A percentile compares a stretch with the other conserved stretches of the same genome.
Conservation (phyloP, 1,139 yeast species). For the Blastobotrys serpentis region DNA sequence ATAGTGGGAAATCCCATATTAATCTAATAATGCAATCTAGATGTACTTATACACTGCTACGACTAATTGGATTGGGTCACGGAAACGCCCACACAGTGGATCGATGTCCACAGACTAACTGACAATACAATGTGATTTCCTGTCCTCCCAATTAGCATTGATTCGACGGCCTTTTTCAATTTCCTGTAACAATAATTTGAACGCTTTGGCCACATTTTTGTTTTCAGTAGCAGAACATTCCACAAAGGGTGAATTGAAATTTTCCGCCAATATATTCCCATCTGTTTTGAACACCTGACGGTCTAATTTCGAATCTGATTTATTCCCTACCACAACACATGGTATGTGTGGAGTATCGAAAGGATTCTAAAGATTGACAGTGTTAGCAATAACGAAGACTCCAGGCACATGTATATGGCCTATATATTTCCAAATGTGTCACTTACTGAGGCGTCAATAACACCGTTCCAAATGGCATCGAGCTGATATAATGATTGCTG, state of each 20-base stretch:
- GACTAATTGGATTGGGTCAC: too few species aligned
- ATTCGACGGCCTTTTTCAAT: conserved; percentile 49
- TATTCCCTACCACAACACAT: conserved; percentile 80
- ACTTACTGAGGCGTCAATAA: too few species aligned
- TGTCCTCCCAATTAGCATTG: neutral
- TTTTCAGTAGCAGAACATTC: conserved; percentile 81
- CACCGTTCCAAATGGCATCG: too few species aligned
- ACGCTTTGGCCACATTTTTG: conserved; percentile 59
- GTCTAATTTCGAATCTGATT: conserved; percentile 52
- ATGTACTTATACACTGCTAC: too few species aligned
- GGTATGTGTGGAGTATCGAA: too few species aligned
- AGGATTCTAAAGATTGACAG: too few species aligned
- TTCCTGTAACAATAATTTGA: conserved; percentile 64
- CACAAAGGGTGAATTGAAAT: conserved; percentile 61
- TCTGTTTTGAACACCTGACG: conserved; percentile 62
- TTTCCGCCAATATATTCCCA: conserved; percentile 61
- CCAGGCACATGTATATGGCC: conserved; percentile 14
- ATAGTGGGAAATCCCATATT: too few species aligned
- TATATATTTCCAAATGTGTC: conserved; percentile 61
- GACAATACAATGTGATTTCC: neutral
- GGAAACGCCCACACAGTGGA: too few species aligned
- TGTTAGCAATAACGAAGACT: too few species aligned
- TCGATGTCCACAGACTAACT: too few species aligned
- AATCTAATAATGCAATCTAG: too few species aligned
- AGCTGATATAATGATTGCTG: too few species aligned